Base-by-base conservation (phyloP, 1,284 basidiomycete species). In the Schizophyllum commune region DNA sequence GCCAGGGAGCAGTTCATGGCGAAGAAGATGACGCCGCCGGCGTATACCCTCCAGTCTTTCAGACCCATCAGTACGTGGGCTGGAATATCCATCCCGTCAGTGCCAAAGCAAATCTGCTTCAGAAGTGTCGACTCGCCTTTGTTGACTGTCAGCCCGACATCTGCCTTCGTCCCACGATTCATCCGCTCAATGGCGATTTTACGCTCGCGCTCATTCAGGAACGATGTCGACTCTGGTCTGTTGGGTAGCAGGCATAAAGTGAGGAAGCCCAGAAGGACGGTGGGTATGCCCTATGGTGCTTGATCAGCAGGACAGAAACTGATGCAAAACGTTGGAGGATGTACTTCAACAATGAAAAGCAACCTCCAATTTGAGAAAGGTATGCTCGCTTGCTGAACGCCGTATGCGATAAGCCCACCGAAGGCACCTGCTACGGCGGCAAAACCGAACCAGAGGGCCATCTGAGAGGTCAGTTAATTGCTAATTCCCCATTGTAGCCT, bases 371-470 rank as follows among this genome's bases (percentile, higher is more conserved):
- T 79, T 17, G 76, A 70, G 39, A 88, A 71, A 1, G 78, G 68
- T 8, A 77, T 66, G 63, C 84, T 72, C 5, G 77, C 78, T 66
- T 87, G 78, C 66, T 88, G 82, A 8, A 91, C 77, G 0, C 86
- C 89, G 67, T 87, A 90, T 0, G 89, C 88, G 52, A 91, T 80
- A 19, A 90, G 74, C 20, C 89, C 89, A 19, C 89, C 86, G 61
- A 91, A 91, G 13, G 89, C 89, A 22, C 89, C 89, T 52, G 89
- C 86, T 8, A 90, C 85, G 1, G 89, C 86, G 19, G 89, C 89
- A 67, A 90, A 91, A 8, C 86, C 88, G 67, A 90, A 89, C 87
- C 87, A 91, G 69, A 85, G 83, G 2, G 87, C 89, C 74, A 91
- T 78, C 69, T 79, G 57, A 17, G 39, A 15, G 32, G 1, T 7